A percentile compares a stretch with the other conserved stretches of the same genome.
phyloP scores from a whole-genome alignment of 768 basidiomycete genomes.

The Phaeotremella skinneri region DNA sequence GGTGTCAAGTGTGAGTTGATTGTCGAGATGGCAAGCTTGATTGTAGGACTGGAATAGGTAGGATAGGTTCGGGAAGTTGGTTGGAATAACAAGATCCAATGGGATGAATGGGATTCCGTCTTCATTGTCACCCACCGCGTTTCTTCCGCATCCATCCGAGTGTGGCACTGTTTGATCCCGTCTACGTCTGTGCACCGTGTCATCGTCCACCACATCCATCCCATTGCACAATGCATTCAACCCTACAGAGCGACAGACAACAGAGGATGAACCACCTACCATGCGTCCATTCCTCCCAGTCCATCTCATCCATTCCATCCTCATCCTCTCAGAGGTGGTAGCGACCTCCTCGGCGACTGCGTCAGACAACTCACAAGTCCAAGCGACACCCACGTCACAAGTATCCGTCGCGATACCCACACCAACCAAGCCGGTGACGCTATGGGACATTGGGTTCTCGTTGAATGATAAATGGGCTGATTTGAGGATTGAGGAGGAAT shows the following conservation, averaged over 20 bases:
- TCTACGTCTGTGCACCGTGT: background rate
- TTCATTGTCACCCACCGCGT: background rate
- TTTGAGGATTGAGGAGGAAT: slow-evolving; percentile 9
- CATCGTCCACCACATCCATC: too few relatives aligned
- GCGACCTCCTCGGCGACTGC: background rate
- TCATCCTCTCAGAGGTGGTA: slow-evolving; percentile 7
- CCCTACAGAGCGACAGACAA: background rate
- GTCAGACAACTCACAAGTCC: background rate
- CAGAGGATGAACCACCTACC: background rate
- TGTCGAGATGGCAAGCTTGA: too few relatives aligned
- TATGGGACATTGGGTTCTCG: slow-evolving; percentile 30
- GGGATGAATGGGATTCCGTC: background rate
- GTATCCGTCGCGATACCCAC: background rate
- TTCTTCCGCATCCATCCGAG: background rate
- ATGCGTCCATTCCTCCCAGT: slow-evolving; percentile 8
- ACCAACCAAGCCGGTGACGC: slow-evolving; percentile 9
- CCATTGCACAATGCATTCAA: too few relatives aligned
- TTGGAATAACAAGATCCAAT: too few relatives aligned
- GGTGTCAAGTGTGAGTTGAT: slow-evolving; percentile 10
- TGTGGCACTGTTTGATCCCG: background rate
- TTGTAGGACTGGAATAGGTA: too few relatives aligned
- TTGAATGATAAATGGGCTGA: slow-evolving; percentile 19
- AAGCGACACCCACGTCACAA: background rate
- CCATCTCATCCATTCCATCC: slow-evolving; percentile 13
- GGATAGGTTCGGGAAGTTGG: too few relatives aligned